Evolutionary conservation across 139 green algal species (phyloP).

Genomic region (Micractinium conductrix): DNA sequence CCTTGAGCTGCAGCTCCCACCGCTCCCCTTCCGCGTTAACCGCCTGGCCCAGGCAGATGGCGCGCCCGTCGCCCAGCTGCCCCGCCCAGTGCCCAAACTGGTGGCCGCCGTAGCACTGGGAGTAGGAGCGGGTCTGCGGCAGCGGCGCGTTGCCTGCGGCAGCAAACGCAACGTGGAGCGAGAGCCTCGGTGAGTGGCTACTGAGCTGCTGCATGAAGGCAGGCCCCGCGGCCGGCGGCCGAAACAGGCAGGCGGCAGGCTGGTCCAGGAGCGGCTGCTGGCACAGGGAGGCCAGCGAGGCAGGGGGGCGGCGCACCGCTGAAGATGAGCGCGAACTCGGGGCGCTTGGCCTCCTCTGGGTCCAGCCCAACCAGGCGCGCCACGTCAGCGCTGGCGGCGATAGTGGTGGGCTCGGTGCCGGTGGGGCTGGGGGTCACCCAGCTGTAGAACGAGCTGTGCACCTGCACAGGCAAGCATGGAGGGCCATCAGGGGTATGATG

Average conservation of each 20-base stretch:
- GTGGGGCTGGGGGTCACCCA: conserved; percentile 71
- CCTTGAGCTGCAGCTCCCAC: conserved; percentile 97
- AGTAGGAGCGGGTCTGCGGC: conserved; percentile 64
- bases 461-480: conserved; percentile 55
- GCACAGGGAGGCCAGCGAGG: too few relatives aligned
- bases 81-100: conserved; percentile 80
- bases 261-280: too few relatives aligned
- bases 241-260: too few relatives aligned
- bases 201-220: too few relatives aligned
- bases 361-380: conserved; percentile 57
- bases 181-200: not conserved
- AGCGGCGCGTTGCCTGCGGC: conserved; percentile 61
- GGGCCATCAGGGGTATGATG: not conserved
- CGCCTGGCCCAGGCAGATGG: conserved; percentile 85
- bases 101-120: conserved; percentile 84
- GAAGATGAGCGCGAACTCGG: conserved; percentile 82
- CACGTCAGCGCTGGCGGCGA: conserved; percentile 40
- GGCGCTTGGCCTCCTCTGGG: conserved; percentile 55
- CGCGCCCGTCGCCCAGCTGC: conserved; percentile 89
- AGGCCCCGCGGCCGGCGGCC: too few relatives aligned
- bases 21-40: conserved; percentile 43
- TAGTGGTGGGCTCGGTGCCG: conserved; percentile 53
- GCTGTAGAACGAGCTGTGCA: conserved; percentile 65
- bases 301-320: conserved; percentile 32
- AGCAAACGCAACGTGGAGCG: not conserved